A percentile compares a stretch with the other conserved stretches of the same genome.
Evolutionary conservation across 2,329 filamentous ascomycete species (phyloP).

Genomic region (Alternaria sp.): DNA sequence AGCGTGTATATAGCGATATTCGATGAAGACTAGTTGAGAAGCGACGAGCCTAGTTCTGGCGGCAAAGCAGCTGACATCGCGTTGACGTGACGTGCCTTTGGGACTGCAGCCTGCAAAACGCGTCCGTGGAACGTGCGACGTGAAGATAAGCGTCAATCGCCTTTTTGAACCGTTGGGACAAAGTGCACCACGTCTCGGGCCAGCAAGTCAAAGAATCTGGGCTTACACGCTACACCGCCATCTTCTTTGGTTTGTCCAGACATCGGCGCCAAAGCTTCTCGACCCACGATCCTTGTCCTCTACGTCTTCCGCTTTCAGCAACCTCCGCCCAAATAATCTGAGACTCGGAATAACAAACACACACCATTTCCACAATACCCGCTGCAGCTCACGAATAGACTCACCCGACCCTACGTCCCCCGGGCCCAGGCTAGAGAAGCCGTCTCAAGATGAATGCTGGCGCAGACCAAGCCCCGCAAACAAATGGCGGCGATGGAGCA

Average conservation of each 20-base stretch:
- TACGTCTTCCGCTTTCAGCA: constrained; percentile 20
- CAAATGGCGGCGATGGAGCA: constrained; percentile 16
- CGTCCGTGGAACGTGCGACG: constrained; percentile 18
- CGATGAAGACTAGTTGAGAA: background rate
- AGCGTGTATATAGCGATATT: constrained; percentile 2
- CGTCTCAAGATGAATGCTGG: constrained; percentile 44
- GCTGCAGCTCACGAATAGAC: background rate
- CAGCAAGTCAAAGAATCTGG: constrained; percentile 6
- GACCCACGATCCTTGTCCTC: constrained; percentile 17
- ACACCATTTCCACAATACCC: background rate
- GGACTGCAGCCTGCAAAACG: constrained; percentile 26
- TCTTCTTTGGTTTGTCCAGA: constrained; percentile 20
- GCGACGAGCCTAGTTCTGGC: constrained; percentile 7
- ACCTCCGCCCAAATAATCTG: constrained; percentile 8
- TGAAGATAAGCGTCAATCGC: background rate
- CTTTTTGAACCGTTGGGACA: background rate
- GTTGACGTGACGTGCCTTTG: constrained; percentile 20
- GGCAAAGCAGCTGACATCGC: constrained; percentile 36
- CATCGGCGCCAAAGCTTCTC: constrained; percentile 27
- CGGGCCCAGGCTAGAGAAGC: constrained; percentile 16
- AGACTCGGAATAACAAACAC: background rate
- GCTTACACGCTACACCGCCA: constrained; percentile 29
- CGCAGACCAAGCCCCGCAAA: constrained; percentile 38
- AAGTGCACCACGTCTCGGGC: constrained; percentile 3
- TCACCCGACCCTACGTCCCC: background rate